These are phyloP conservation scores for Rhizophagus clarus DNA, from an alignment of 192 early-diverging fungal genomes.

Conservation along the genomic window DNA sequence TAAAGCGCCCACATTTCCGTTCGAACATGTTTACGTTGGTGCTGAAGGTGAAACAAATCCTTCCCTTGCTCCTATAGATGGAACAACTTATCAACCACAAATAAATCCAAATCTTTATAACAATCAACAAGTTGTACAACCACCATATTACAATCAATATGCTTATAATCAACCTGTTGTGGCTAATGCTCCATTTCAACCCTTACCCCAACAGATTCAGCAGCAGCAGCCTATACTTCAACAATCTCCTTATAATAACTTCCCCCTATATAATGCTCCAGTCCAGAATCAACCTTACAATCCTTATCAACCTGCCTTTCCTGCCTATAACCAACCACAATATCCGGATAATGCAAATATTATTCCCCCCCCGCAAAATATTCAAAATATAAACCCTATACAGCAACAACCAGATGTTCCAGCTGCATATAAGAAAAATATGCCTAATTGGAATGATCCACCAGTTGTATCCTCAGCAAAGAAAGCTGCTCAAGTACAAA, in stretches of 20 bases:
- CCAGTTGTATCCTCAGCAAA: conserved; percentile 44
- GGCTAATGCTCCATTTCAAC: conserved; percentile 39
- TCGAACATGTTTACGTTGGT: conserved; percentile 57
- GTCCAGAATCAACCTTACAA: conserved; percentile 38
- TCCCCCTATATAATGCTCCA: conserved; percentile 31
- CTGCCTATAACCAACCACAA: conserved; percentile 9
- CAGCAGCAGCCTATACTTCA: conserved; percentile 17
- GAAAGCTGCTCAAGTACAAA: conserved; percentile 34
- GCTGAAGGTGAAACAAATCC: conserved; percentile 45
- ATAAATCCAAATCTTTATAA: background rate
- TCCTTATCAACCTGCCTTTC: conserved; percentile 34
- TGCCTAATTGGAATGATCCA: conserved; percentile 62
- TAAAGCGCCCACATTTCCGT: conserved; percentile 62
- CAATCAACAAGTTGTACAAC: conserved; percentile 3
- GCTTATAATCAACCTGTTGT: conserved; percentile 34
- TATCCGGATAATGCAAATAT: conserved; percentile 34
- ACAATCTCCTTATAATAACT: conserved; percentile 28
- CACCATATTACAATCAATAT: conserved; percentile 35
- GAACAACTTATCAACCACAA: conserved; percentile 23
- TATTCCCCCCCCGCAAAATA: conserved; percentile 37
- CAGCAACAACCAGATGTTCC: conserved; percentile 39
- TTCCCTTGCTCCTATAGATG: conserved; percentile 32
- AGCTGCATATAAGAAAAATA: conserved; percentile 47
- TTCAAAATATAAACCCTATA: conserved; percentile 35
- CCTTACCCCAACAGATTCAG: conserved; percentile 12